Percentiles rank a stretch among this genome's conserved stretches.
Conservation (phyloP, 257 asterid genomes). For the Ajuga chamaepitys region DNA sequence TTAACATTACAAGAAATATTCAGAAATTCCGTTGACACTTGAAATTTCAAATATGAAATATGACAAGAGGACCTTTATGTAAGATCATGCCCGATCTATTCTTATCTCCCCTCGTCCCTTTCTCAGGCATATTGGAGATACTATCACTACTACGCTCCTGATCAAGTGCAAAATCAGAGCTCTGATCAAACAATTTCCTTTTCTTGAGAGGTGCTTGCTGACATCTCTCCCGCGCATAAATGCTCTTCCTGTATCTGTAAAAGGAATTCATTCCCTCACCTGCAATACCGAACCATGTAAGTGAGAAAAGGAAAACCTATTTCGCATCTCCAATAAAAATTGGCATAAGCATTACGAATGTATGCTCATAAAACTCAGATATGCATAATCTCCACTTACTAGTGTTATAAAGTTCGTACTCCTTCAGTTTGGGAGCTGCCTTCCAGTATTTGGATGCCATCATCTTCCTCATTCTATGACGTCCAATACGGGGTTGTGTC, state of each 20-base stretch:
- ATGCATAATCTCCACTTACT: constrained; percentile 39
- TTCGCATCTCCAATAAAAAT: not conserved
- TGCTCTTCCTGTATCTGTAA: constrained; percentile 51
- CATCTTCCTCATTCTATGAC: constrained; percentile 71
- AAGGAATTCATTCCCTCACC: constrained; percentile 65
- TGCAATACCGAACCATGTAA: constrained; percentile 15
- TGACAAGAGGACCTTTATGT: constrained; percentile 27
- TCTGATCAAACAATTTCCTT: constrained; percentile 53
- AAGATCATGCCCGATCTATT: constrained; percentile 18
- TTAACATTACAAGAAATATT: constrained; percentile 9
- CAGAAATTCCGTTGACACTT: constrained; percentile 6
- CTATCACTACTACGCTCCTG: constrained; percentile 68
- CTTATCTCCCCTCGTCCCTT: constrained; percentile 34
- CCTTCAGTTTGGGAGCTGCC: constrained; percentile 60
- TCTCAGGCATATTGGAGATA: constrained; percentile 51
- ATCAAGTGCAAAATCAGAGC: constrained; percentile 43
- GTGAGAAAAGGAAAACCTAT: not conserved
- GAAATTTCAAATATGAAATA: not conserved
- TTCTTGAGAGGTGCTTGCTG: constrained; percentile 52
- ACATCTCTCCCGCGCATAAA: constrained; percentile 47
- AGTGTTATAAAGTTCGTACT: constrained; percentile 40
- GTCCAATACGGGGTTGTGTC: constrained; percentile 47
- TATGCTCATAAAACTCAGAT: not conserved
- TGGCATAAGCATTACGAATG: not conserved
- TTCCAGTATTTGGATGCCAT: constrained; percentile 65